Evolutionary conservation across 2,329 filamentous ascomycete species (phyloP).

Genomic region (Scedosporium dehoogii): DNA sequence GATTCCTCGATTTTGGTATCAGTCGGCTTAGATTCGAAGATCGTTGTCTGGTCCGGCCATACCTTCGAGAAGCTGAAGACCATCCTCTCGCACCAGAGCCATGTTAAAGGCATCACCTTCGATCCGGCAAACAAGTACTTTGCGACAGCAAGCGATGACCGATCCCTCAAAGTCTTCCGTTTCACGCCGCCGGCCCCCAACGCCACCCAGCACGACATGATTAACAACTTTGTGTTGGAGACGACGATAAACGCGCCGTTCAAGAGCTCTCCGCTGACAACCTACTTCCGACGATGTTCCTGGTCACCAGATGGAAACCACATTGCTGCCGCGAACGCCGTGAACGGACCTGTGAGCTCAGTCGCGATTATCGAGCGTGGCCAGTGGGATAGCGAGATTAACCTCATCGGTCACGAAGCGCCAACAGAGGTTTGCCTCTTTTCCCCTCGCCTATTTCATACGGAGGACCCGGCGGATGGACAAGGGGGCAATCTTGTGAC

Average conservation of each 20-base stretch:
- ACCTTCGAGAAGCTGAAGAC: slow-evolving; percentile 98
- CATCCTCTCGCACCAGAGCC: slow-evolving; percentile 83
- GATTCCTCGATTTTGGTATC: slow-evolving; percentile 95
- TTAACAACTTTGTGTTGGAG: slow-evolving; percentile 93
- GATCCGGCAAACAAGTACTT: slow-evolving; percentile 99
- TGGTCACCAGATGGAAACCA: slow-evolving; percentile 98
- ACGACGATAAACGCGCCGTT: slow-evolving; percentile 86
- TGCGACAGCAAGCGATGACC: slow-evolving; percentile 92
- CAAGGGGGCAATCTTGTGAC: slow-evolving; percentile 54
- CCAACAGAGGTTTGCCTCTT: slow-evolving; percentile 97
- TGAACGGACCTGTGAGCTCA: slow-evolving; percentile 93
- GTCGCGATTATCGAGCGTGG: slow-evolving; percentile 92
- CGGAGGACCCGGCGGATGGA: slow-evolving; percentile 50
- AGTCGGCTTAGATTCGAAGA: slow-evolving; percentile 92
- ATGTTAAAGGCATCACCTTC: slow-evolving; percentile 98
- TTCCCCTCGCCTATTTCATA: slow-evolving; percentile 80
- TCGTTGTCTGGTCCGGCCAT: slow-evolving; percentile 96
- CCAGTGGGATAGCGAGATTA: slow-evolving; percentile 93
- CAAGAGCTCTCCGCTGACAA: slow-evolving; percentile 83
- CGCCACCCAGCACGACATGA: slow-evolving; percentile 86
- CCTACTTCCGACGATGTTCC: slow-evolving; percentile 91
- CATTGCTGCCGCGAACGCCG: slow-evolving; percentile 92
- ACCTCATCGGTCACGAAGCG: slow-evolving; percentile 92
- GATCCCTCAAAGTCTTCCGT: slow-evolving; percentile 91
- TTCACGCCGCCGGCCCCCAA: slow-evolving; percentile 88